These are phyloP conservation scores for Hyphodiscus hymeniophilus DNA, from an alignment of 495 filamentous ascomycete species.

Conservation along the genomic window DNA sequence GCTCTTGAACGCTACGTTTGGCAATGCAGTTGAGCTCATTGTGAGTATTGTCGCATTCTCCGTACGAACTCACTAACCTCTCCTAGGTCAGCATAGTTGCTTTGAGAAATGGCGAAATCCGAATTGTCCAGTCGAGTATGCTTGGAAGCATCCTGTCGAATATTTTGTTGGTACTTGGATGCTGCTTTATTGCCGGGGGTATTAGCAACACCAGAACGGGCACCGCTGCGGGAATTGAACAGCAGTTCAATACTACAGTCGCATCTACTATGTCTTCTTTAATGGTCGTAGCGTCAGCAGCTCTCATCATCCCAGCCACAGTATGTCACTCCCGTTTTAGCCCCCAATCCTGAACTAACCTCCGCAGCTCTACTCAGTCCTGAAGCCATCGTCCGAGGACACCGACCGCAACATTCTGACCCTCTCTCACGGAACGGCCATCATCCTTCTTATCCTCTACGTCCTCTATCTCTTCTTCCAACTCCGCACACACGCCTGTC, in stretches of 20 bases:
- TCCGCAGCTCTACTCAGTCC: conserved; percentile 15
- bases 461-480: conserved; percentile 88
- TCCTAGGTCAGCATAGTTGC: conserved; percentile 87
- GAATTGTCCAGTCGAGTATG: conserved; percentile 97
- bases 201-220: conserved; percentile 43
- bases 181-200: conserved; percentile 92
- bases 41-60: conserved; percentile 40
- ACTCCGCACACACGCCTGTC: conserved; percentile 65
- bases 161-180: conserved; percentile 87
- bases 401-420: conserved; percentile 61
- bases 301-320: conserved; percentile 87
- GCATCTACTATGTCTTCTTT: conserved; percentile 94
- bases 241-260: conserved; percentile 76
- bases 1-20: conserved; percentile 91
- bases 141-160: conserved; percentile 95
- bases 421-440: conserved; percentile 82
- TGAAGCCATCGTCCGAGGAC: conserved; percentile 24
- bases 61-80: conserved; percentile 9
- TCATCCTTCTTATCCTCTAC: conserved; percentile 85
- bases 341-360: conserved; percentile 18
- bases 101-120: conserved; percentile 71
- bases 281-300: conserved; percentile 86
- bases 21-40: conserved; percentile 97
- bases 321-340: conserved; percentile 46
- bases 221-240: conserved; percentile 44